phyloP scores from a whole-genome alignment of 2,329 filamentous ascomycete species.

The Colletotrichum sojae region DNA sequence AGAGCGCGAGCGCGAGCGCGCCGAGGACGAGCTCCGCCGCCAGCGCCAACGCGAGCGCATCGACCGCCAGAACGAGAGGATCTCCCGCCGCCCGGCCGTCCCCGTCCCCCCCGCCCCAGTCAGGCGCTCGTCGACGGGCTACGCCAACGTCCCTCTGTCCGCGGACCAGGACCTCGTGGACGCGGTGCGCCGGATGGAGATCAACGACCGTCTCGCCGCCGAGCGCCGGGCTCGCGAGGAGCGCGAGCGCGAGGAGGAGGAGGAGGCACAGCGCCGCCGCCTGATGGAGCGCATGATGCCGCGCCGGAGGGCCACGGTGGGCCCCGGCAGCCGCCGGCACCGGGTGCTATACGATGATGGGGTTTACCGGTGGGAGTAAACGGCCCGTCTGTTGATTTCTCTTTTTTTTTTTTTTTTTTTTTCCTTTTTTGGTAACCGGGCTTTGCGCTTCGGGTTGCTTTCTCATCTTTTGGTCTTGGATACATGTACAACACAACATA shows the following conservation, averaged over 20 bases:
- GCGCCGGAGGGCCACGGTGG: conserved; percentile 53
- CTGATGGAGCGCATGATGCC: conserved; percentile 59
- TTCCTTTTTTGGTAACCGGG: background rate
- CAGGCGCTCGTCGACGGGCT: conserved; percentile 34
- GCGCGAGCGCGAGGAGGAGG: conserved; percentile 51
- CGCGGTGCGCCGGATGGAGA: conserved; percentile 49
- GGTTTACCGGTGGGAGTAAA: conserved; percentile 57
- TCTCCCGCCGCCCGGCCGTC: conserved; percentile 54
- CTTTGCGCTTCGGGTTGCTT: background rate
- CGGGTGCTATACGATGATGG: conserved; percentile 56
- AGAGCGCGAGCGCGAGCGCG: conserved; percentile 46
- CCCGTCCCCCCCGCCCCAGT: conserved; percentile 41
- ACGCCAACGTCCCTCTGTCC: conserved; percentile 20
- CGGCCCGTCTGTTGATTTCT: conserved; percentile 17
- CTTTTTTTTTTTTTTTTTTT: conserved; percentile 1
- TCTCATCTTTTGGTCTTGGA: background rate
- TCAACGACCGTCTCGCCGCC: conserved; percentile 45
- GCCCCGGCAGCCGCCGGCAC: conserved; percentile 52
- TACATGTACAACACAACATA: conserved; percentile 22
- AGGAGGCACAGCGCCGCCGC: conserved; percentile 56
- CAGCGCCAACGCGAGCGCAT: conserved; percentile 52
- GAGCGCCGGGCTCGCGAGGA: conserved; percentile 49
- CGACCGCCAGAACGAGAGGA: conserved; percentile 58
- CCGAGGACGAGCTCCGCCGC: conserved; percentile 48
- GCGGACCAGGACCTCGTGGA: conserved; percentile 51